phyloP scores from a whole-genome alignment of 495 filamentous ascomycete genomes.

The Aspergillus haitiensis region DNA sequence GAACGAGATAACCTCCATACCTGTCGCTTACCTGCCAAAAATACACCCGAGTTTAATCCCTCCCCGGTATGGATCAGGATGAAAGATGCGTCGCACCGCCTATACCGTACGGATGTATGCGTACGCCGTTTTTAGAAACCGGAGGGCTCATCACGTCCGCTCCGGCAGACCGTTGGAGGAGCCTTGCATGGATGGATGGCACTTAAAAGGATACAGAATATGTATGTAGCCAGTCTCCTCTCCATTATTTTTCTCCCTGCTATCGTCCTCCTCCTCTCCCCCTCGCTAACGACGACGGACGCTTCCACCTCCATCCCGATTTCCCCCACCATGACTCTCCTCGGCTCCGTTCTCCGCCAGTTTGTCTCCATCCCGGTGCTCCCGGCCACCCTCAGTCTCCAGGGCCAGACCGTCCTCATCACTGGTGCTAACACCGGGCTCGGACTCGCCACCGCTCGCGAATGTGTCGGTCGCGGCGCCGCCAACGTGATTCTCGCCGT shows the following conservation, averaged over 20 bases:
- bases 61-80: no score
- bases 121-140: not conserved
- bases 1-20: no score
- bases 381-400: not conserved
- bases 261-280: no score
- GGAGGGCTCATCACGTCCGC: not conserved
- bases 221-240: no score
- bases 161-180: not conserved
- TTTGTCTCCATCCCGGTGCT: not conserved
- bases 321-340: not conserved
- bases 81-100: no score
- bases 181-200: not conserved
- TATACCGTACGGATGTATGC: no score
- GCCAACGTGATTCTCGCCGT: slow-evolving; percentile 11
- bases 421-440: slow-evolving; percentile 15
- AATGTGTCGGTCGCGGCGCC: slow-evolving; percentile 1
- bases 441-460: slow-evolving; percentile 6
- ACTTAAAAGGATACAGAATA: no score
- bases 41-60: no score
- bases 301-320: no score
- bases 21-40: no score
- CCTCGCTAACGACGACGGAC: no score
- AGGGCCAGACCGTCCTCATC: slow-evolving; percentile 14
- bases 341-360: not conserved
- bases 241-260: no score